Base-by-base conservation (phyloP, 768 basidiomycete genomes). In the Russula sp. region DNA sequence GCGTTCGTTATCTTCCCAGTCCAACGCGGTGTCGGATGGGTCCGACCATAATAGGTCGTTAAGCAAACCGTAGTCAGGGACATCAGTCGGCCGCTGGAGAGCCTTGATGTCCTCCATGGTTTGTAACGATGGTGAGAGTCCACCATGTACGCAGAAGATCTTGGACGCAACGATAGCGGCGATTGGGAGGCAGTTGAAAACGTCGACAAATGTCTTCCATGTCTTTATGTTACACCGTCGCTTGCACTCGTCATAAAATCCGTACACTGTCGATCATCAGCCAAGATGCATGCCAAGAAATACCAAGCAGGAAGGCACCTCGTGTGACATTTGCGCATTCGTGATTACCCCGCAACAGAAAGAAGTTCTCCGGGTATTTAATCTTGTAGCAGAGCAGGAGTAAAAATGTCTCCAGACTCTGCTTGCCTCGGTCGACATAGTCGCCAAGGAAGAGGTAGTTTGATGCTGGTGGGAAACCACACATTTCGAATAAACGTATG, bases 211-310 rank as follows among this genome's bases (percentile, higher is more conserved):
- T 2, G 94, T 95, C 79, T 96, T 98, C 97, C 97, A 99, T 30
- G 92, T 95, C 80, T 98, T 99, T 82, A 98, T 94, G 76, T 96
- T 98, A 82, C 94, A 97, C 68, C 97, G 86, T 73, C 97, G 88
- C 79, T 99, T 99, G 82, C 97, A 99, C 78, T 99, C 97, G 78
- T 98, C 97, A 76, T 99, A 99, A 79, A 99, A 99, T 30, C 97
- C 97, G 72, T 99, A 99, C 24, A 98, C 97, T 98, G 73, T 38
- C 57, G 53, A 66, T 53, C 58, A 55, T 64, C 16, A 66, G 62
- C 38, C 42, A 57, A 46, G 50, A 51, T 54, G 53, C 32, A 62
- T 30, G 64, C 60, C 62, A 28, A 59, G 51, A 61, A 16, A 59
- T 22, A 32, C 16, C 10, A 50, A 52, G 44, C 11, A 16, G 18